Evolutionary conservation across 202 grass and related monocot species (phyloP).

Genomic region (Bolboschoenoplectus hybrid): DNA sequence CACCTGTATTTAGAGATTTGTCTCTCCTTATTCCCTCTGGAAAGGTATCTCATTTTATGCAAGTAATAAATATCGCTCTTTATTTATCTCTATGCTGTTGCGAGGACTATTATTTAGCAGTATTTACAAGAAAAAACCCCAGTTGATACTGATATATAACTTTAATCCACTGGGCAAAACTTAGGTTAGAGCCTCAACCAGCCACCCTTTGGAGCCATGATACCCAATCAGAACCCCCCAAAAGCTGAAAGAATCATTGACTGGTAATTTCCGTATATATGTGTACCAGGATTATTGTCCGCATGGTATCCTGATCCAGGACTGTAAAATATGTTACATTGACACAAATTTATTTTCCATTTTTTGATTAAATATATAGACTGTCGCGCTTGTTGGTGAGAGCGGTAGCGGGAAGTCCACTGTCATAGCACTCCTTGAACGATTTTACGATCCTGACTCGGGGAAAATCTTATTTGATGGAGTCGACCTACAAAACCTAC

Average conservation of each 20-base stretch:
- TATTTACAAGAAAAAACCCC: not conserved
- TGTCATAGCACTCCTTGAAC: constrained; percentile 59
- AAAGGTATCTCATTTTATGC: constrained; percentile 48
- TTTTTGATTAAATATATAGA: constrained; percentile 44
- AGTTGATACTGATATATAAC: not conserved
- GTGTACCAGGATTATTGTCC: not conserved
- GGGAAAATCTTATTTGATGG: constrained; percentile 66
- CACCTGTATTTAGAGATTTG: constrained; percentile 68
- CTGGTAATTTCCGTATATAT: no score
- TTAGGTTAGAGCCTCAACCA: not conserved
- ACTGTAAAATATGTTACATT: constrained; percentile 10
- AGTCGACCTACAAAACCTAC: constrained; percentile 46
- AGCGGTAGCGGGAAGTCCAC: constrained; percentile 85
- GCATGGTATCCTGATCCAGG: not conserved
- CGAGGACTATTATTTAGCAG: not conserved
- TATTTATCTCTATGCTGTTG: not conserved
- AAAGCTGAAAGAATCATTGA: constrained; percentile 10
- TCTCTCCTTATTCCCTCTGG: constrained; percentile 61
- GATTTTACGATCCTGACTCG: constrained; percentile 69
- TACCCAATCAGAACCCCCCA: not conserved
- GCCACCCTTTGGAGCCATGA: not conserved
- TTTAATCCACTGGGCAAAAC: not conserved
- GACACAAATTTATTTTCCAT: constrained; percentile 23
- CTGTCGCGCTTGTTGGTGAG: constrained; percentile 72
- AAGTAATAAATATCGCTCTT: not conserved